Evolutionary conservation across 352 stramenopile species (phyloP).

Genomic region (Globisporangium emineosum): DNA sequence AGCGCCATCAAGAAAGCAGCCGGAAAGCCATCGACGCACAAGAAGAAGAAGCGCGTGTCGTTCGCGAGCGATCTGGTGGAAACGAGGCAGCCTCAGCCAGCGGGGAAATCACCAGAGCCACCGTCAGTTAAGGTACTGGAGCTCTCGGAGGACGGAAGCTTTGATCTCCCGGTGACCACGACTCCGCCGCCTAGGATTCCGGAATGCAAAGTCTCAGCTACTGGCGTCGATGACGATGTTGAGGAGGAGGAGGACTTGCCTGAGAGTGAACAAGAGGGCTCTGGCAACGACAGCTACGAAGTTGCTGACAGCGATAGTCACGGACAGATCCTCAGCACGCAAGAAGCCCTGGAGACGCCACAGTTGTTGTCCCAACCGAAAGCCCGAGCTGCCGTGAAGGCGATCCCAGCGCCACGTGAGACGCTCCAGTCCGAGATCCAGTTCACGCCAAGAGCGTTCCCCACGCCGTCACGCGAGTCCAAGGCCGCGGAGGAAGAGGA

Average conservation of each 20-base stretch:
- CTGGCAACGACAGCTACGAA: background rate
- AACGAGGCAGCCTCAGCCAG: background rate
- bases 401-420: constrained; percentile 44
- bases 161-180: constrained; percentile 30
- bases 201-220: background rate
- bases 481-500: constrained; percentile 80
- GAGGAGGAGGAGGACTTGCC: constrained; percentile 3
- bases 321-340: background rate
- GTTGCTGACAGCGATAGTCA: too few species aligned
- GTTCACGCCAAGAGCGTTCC: constrained; percentile 80
- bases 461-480: constrained; percentile 73
- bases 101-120: background rate
- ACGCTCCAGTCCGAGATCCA: constrained; percentile 44
- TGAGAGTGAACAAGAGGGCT: background rate
- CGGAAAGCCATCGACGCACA: background rate
- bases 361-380: constrained; percentile 8
- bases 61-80: constrained; percentile 28
- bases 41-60: constrained; percentile 32
- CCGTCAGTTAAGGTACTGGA: constrained; percentile 33
- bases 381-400: constrained; percentile 3
- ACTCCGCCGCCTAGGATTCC: background rate
- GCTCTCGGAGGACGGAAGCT: constrained; percentile 46
- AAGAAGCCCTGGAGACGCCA: constrained; percentile 5
- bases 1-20: background rate
- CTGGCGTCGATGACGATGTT: constrained; percentile 6